Base-by-base conservation (phyloP, 495 filamentous ascomycete species). In the Neurospora africana region DNA sequence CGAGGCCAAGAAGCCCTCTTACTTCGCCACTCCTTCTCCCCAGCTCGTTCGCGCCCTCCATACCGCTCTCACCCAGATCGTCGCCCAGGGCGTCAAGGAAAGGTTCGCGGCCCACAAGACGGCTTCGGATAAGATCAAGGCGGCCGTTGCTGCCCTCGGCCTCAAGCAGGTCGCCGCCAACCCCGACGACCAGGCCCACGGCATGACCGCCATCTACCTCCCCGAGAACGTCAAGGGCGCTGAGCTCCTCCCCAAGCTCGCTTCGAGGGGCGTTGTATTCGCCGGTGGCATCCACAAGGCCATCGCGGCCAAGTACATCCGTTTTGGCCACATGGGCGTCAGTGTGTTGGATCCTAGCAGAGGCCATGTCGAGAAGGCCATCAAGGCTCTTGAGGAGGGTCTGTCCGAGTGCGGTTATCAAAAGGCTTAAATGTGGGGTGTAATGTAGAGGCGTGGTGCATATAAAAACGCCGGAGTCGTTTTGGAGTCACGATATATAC, bases 131-230 rank as follows among this genome's bases (percentile, higher is more conserved):
- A 89, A 88, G 78, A 89, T 98, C 78, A 98, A 98, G 88, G 85
- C 90, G 68, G 87, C 91, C 38, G 83, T 97, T 61, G 81, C 89
- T 17, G 91, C 90, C 58, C 85, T 98, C 47, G 95, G 95, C 11
- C 84, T 99, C 72, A 90, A 91, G 79, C 94, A 97, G 81, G 83
- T 98, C 17, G 93, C 95, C 35, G 76, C 88, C 40, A 91, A 92
- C 77, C 91, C 92, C 0, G 94, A 93, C 72, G 91, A 94, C 79
- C 95, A 98, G 85, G 93, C 95, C 36, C 95, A 96, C 78, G 93
- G 91, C 78, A 99, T 99, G 95, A 98, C 95, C 15, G 94, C 95
- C 68, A 94, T 98, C 73, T 98, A 95, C 81, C 87, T 99, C 68
- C 95, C 95, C 3, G 92, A 97, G 70, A 90, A 86, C 38, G 85